Conservation (phyloP, 108 stramenopile genomes). For the Asterionellopsis glacialis region DNA sequence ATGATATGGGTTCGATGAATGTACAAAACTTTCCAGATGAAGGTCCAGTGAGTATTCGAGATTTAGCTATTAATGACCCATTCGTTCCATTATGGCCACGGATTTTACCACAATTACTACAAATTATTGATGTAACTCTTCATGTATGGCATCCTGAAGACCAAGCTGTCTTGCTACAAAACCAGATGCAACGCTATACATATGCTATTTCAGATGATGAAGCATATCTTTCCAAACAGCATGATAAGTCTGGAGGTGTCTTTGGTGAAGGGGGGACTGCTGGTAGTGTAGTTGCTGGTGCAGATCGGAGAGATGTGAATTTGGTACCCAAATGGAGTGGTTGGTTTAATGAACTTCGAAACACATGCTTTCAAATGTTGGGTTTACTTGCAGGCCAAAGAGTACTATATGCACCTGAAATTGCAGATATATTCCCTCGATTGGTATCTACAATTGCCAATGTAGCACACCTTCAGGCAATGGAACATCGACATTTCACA, state of each 20-base stretch:
- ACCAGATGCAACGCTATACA: constrained; percentile 69
- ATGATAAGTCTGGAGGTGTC: constrained; percentile 71
- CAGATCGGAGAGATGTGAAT: constrained; percentile 70
- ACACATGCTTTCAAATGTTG: constrained; percentile 74
- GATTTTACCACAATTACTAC: constrained; percentile 60
- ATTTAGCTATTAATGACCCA: constrained; percentile 77
- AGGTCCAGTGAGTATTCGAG: constrained; percentile 73
- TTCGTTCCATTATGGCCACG: constrained; percentile 86
- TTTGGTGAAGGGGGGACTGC: constrained; percentile 90
- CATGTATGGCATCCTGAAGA: constrained; percentile 68
- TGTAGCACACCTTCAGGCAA: constrained; percentile 54
- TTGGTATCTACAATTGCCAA: constrained; percentile 65
- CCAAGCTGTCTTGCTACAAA: constrained; percentile 52
- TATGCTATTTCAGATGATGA: constrained; percentile 89
- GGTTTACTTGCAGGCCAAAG: constrained; percentile 70
- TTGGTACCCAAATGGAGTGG: constrained; percentile 84
- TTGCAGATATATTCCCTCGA: constrained; percentile 51
- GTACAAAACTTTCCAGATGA: constrained; percentile 66
- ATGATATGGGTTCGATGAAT: constrained; percentile 6
- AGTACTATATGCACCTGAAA: constrained; percentile 74
- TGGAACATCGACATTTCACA: constrained; percentile 86
- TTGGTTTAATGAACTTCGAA: constrained; percentile 85
- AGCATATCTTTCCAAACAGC: constrained; percentile 71
- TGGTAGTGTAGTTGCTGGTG: constrained; percentile 75
- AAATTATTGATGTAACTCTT: constrained; percentile 55